Base-by-base conservation (phyloP, 441 rosid genomes). In the Theobroma grandiflorum region DNA sequence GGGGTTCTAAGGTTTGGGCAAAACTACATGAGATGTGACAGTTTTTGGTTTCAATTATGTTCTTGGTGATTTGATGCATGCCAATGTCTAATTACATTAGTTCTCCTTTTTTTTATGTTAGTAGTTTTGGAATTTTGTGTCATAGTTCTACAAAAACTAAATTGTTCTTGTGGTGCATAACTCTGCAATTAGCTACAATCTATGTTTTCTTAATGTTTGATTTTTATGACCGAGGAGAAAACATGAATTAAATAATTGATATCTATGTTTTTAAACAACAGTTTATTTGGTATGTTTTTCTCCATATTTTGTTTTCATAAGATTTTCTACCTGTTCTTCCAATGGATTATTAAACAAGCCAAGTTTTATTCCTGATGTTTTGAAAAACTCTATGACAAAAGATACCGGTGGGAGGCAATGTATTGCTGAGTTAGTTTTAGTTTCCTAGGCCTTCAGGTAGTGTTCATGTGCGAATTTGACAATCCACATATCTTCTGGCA, bases 51-150 rank as follows among this genome's bases (percentile, higher is more conserved):
- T 72, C 35, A 38, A 43, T 55, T 42, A 55, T 38, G 50, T 38
- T 73, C 26, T 55, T 40, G 65, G 37, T 55, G 76, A 55, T 73
- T 57, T 57, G 76, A 40, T 57, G 77, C 77, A 57, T 74, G 52
- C 33, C 18, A 15, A 15, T 35, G 40, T 63, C 20, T 12, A 12
- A 3, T 6, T 63, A 42, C 33, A 63, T 35, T 61, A 61, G 65
- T 61, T 35, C n/a, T 63, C 42, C 40, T 14, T 73, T 73, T 55
- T 6, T 20, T 40, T 57, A 37, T n/a, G 33, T 11, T 8, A 53
- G n/a, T 52, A 35, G 49, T 35, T 53, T 53, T 42, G 62, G 49
- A 72, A 35, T 18, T 52, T 53, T 53, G 18, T 53, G 37, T 72
- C 62, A 31, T 18, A 72, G 18, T 45, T 55, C 61, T 33, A 53